These are phyloP conservation scores for Lactarius deliciosus DNA, from an alignment of 768 basidiomycete species.

Conservation along the genomic window DNA sequence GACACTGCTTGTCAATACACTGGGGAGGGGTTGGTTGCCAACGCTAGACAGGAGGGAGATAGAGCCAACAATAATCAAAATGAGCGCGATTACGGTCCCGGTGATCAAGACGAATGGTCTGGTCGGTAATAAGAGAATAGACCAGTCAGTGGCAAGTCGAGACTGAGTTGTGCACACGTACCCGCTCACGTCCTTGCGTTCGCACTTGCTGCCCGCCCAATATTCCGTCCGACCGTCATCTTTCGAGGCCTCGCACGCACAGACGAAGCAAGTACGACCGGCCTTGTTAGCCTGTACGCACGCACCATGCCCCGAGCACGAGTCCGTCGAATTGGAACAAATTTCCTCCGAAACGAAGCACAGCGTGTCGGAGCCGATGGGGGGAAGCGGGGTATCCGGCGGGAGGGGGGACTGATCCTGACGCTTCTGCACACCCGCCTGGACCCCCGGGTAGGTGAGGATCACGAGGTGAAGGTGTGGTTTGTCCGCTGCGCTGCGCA, in stretches of 20 bases:
- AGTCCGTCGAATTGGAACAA: conserved; percentile 61
- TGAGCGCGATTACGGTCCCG: conserved; percentile 63
- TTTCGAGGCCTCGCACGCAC: conserved; percentile 48
- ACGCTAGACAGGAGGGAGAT: conserved; percentile 63
- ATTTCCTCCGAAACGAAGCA: conserved; percentile 57
- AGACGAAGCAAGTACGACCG: conserved; percentile 52
- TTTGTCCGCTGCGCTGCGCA: conserved; percentile 45
- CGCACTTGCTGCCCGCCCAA: conserved; percentile 78
- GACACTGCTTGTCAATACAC: conserved; percentile 65
- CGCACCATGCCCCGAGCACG: conserved; percentile 69
- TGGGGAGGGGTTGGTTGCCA: conserved; percentile 65
- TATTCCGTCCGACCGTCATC: conserved; percentile 55
- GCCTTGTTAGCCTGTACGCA: conserved; percentile 62
- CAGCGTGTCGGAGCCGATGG: conserved; percentile 57
- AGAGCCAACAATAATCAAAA: conserved; percentile 66
- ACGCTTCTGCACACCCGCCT: conserved; percentile 37
- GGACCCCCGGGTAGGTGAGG: conserved; percentile 44
- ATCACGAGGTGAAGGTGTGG: conserved; percentile 50
- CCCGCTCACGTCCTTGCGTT: conserved; percentile 80
- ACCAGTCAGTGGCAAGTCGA: conserved; percentile 8
- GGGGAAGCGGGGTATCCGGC: conserved; percentile 49
- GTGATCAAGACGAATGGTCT: conserved; percentile 75
- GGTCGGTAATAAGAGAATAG: neutral
- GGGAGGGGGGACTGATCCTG: conserved; percentile 43
- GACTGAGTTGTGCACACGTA: conserved; percentile 41